Percentiles rank a stretch among this genome's conserved stretches.
Evolutionary conservation across 768 basidiomycete genomes (phyloP).

Genomic region (Agaricus subrufescens): DNA sequence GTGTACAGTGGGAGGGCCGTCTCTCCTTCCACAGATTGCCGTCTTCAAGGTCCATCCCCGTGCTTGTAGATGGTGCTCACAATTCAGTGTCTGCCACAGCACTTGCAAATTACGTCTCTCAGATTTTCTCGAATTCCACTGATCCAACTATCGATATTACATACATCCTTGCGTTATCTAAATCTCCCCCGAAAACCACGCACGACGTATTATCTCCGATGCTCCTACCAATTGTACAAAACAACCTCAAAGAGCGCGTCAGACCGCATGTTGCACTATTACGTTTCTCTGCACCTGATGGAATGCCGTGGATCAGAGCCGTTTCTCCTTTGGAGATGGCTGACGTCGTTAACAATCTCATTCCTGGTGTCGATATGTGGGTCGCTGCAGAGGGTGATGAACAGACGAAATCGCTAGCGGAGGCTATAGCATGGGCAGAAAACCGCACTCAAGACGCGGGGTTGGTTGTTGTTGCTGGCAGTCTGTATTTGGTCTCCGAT

Average conservation of each 20-base stretch:
- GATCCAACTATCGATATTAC: conserved; percentile 39
- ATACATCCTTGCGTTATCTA: conserved; percentile 78
- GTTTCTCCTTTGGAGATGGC: conserved; percentile 49
- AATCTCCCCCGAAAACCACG: conserved; percentile 83
- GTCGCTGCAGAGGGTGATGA: conserved; percentile 7
- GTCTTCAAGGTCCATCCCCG: conserved; percentile 20
- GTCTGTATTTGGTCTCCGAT: conserved; percentile 92
- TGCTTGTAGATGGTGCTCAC: conserved; percentile 93
- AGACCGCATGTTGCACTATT: conserved; percentile 48
- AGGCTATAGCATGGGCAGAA: conserved; percentile 32
- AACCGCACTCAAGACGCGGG: conserved; percentile 24
- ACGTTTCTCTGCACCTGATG: conserved; percentile 70
- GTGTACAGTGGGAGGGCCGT: conserved; percentile 76
- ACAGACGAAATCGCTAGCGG: conserved; percentile 26
- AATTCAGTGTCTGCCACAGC: conserved; percentile 41
- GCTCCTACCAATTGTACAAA: conserved; percentile 28
- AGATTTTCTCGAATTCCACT: not conserved
- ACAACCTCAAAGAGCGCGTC: conserved; percentile 18
- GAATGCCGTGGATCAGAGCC: conserved; percentile 91
- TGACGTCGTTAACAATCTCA: conserved; percentile 36
- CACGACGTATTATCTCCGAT: conserved; percentile 67
- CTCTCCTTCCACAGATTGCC: conserved; percentile 60
- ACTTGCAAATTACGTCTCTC: conserved; percentile 1
- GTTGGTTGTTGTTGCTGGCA: conserved; percentile 81
- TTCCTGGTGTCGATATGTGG: conserved; percentile 21